A percentile compares a stretch with the other conserved stretches of the same genome.
phyloP scores from a whole-genome alignment of 2,329 filamentous ascomycete genomes.

The Thelonectria olida region DNA sequence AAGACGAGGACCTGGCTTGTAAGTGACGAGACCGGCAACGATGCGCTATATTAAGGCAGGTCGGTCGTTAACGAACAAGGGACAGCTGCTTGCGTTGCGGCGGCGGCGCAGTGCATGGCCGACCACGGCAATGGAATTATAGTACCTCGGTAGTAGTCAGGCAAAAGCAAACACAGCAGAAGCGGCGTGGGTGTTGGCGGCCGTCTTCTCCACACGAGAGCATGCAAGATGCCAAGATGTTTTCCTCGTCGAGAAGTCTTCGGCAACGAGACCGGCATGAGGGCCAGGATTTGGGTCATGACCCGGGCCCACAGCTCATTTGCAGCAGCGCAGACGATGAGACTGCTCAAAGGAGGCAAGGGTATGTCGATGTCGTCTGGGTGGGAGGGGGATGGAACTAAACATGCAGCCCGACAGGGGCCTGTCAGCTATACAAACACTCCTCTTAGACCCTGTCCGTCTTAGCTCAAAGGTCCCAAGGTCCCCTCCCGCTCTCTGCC shows the following conservation, averaged over 20 bases:
- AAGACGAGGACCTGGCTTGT: conserved; percentile 55
- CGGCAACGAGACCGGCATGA: neutral
- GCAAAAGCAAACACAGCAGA: neutral
- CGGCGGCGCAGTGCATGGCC: neutral
- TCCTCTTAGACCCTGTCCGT: neutral
- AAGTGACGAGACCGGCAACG: neutral
- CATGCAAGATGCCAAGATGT: neutral
- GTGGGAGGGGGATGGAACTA: too few species aligned
- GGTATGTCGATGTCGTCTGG: too few species aligned
- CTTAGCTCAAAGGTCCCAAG: neutral
- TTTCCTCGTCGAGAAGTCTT: neutral
- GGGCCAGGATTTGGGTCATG: neutral
- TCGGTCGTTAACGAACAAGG: too few species aligned
- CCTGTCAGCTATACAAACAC: too few species aligned
- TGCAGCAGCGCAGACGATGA: too few species aligned
- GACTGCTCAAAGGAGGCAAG: too few species aligned
- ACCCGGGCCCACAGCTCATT: neutral
- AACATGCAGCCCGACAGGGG: too few species aligned
- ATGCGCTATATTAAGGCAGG: neutral
- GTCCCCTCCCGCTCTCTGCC: neutral
- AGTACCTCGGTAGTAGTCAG: neutral
- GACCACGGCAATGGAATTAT: neutral
- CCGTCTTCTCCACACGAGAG: neutral
- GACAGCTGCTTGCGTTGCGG: neutral
- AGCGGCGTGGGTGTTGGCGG: neutral